Percentiles rank a stretch among this genome's conserved stretches.
Evolutionary conservation across 805 yeast species (phyloP).

Genomic region (Yamadazyma kitorensis): DNA sequence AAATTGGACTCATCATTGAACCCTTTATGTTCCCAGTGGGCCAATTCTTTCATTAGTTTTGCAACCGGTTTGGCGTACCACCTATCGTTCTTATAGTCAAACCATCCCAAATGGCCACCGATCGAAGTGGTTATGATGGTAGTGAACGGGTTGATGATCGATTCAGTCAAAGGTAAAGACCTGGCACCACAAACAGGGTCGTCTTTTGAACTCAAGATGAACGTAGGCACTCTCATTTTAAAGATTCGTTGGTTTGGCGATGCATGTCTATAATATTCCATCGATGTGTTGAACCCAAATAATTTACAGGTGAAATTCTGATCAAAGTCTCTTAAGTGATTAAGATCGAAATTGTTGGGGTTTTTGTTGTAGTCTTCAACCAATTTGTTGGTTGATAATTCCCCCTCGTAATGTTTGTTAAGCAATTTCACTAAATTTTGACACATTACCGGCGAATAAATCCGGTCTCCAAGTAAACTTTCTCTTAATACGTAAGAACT

Average conservation of each 20-base stretch:
- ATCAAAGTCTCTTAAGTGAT: constrained; percentile 56
- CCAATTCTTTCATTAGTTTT: constrained; percentile 30
- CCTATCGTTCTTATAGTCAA: constrained; percentile 26
- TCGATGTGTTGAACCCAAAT: constrained; percentile 61
- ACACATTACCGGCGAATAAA: constrained; percentile 44
- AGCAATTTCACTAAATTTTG: constrained; percentile 33
- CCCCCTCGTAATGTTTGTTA: constrained; percentile 27
- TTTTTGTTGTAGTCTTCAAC: constrained; percentile 25
- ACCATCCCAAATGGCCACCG: constrained; percentile 72
- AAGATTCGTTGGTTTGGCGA: constrained; percentile 57
- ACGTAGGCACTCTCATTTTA: constrained; percentile 57
- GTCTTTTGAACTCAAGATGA: constrained; percentile 60
- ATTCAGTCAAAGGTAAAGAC: constrained; percentile 50
- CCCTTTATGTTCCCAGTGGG: constrained; percentile 21
- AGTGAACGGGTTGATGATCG: constrained; percentile 54
- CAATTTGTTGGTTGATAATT: constrained; percentile 20
- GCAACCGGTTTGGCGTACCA: constrained; percentile 42
- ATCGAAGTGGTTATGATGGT: constrained; percentile 55
- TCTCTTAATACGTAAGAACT: constrained; percentile 47
- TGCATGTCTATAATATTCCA: constrained; percentile 63
- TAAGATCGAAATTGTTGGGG: constrained; percentile 30
- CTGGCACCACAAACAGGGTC: constrained; percentile 63
- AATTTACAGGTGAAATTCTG: constrained; percentile 56
- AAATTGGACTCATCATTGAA: constrained; percentile 15
- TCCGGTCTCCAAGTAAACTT: constrained; percentile 34